Percentiles rank a stretch among this genome's conserved stretches.
Evolutionary conservation across 1,139 yeast genomes (phyloP).

Genomic region (Saccharomyces uvarum): DNA sequence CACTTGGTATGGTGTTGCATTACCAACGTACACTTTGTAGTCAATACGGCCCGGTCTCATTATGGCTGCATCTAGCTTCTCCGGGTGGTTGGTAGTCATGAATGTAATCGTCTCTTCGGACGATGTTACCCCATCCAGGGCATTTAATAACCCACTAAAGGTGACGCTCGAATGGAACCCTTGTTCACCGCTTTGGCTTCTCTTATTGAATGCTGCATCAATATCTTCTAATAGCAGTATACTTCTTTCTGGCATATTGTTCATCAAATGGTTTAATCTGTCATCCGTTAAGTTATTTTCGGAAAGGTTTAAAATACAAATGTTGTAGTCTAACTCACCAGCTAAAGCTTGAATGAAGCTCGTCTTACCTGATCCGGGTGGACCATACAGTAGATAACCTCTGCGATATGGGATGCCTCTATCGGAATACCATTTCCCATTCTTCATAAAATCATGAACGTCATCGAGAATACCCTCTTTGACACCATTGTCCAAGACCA

Average conservation of each 20-base stretch:
- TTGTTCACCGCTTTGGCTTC: constrained; percentile 70
- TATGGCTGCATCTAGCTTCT: constrained; percentile 75
- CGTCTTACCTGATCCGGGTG: constrained; percentile 97
- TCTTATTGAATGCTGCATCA: constrained; percentile 87
- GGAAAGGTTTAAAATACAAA: constrained; percentile 82
- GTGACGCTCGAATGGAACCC: constrained; percentile 83
- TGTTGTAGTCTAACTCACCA: constrained; percentile 91
- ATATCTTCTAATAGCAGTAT: constrained; percentile 82
- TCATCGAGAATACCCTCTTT: constrained; percentile 60
- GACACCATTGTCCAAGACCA: constrained; percentile 70
- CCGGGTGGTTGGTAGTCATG: constrained; percentile 98
- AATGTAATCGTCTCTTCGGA: constrained; percentile 94
- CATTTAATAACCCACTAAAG: constrained; percentile 86
- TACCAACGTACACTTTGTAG: constrained; percentile 69
- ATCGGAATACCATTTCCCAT: constrained; percentile 88
- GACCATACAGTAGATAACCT: constrained; percentile 90
- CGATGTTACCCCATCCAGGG: constrained; percentile 96
- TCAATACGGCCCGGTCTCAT: constrained; percentile 92
- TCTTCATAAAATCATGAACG: constrained; percentile 66
- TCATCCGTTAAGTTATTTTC: constrained; percentile 92
- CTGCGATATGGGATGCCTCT: constrained; percentile 96
- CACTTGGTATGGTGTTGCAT: constrained; percentile 78
- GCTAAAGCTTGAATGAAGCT: constrained; percentile 94
- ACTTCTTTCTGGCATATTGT: constrained; percentile 87
- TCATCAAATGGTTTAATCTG: constrained; percentile 87